Conservation (phyloP, 2,329 filamentous ascomycete genomes). For the Emmonsiellopsis sp. region DNA sequence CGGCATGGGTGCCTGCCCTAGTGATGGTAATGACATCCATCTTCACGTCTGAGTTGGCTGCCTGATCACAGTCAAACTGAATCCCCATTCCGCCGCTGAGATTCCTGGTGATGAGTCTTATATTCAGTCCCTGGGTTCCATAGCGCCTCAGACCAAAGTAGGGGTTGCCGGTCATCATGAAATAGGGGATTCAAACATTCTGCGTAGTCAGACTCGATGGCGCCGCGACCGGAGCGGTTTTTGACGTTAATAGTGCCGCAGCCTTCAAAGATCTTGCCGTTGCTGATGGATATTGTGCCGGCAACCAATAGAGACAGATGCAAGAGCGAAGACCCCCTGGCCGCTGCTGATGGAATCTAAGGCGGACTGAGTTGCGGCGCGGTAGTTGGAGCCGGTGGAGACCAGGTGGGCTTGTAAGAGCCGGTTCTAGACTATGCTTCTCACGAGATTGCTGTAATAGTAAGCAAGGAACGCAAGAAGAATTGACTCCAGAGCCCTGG, state of each 20-base stretch:
- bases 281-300: too few relatives aligned
- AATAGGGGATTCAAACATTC: slow-evolving; percentile 44
- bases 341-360: slow-evolving; percentile 44
- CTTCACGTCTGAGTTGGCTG: slow-evolving; percentile 43
- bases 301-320: slow-evolving; percentile 20
- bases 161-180: slow-evolving; percentile 48
- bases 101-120: slow-evolving; percentile 47
- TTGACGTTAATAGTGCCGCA: too few relatives aligned
- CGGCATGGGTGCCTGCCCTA: slow-evolving; percentile 46
- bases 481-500: slow-evolving; percentile 5
- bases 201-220: slow-evolving; percentile 29
- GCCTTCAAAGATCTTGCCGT: too few relatives aligned
- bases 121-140: slow-evolving; percentile 38
- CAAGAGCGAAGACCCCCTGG: slow-evolving; percentile 35
- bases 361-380: slow-evolving; percentile 27
- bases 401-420: too few relatives aligned
- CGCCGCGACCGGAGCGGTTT: too few relatives aligned
- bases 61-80: slow-evolving; percentile 47
- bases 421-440: slow-evolving; percentile 27
- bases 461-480: too few relatives aligned
- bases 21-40: slow-evolving; percentile 45
- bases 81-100: slow-evolving; percentile 47
- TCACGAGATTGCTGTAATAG: too few relatives aligned
- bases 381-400: slow-evolving; percentile 47
- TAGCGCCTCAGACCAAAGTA: slow-evolving; percentile 51